A percentile compares a stretch with the other conserved stretches of the same genome.
These are phyloP conservation scores for Pisolithus orientalis DNA, from an alignment of 768 basidiomycete species.

Conservation along the genomic window DNA sequence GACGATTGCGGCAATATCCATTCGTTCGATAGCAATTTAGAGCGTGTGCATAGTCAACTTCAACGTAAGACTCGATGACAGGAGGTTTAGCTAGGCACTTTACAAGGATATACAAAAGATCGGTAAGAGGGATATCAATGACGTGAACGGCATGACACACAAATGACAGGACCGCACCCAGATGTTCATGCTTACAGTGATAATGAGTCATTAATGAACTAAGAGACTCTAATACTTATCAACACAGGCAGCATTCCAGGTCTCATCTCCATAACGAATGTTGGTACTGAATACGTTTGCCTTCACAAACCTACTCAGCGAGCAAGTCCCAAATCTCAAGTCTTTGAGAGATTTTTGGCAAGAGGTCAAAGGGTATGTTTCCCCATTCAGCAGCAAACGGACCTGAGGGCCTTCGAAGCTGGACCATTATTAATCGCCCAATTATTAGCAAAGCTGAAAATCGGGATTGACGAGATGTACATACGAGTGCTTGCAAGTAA, in stretches of 20 bases:
- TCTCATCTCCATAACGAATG: conserved; percentile 24
- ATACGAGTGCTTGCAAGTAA: conserved; percentile 31
- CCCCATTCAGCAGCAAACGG: conserved; percentile 36
- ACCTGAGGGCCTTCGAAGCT: conserved; percentile 32
- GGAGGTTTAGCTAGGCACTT: too few relatives aligned
- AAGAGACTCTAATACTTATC: not conserved
- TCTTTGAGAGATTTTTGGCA: conserved; percentile 28
- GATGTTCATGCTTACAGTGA: not conserved
- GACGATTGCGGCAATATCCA: too few relatives aligned
- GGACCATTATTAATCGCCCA: not conserved
- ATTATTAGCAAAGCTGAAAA: not conserved
- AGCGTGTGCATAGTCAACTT: too few relatives aligned
- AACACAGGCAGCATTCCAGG: conserved; percentile 32
- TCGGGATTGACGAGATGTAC: conserved; percentile 1
- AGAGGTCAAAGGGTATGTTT: conserved; percentile 31
- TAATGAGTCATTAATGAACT: not conserved
- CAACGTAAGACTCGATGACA: too few relatives aligned
- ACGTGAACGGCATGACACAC: too few relatives aligned
- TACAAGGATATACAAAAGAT: too few relatives aligned
- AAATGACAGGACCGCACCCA: not conserved
- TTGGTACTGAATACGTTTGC: conserved; percentile 21
- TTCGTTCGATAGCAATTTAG: too few relatives aligned
- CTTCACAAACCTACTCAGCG: conserved; percentile 29
- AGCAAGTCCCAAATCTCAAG: conserved; percentile 31
- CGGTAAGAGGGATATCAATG: too few relatives aligned